Conservation (phyloP, 2,329 filamentous ascomycete species). For the Fusarium citri region DNA sequence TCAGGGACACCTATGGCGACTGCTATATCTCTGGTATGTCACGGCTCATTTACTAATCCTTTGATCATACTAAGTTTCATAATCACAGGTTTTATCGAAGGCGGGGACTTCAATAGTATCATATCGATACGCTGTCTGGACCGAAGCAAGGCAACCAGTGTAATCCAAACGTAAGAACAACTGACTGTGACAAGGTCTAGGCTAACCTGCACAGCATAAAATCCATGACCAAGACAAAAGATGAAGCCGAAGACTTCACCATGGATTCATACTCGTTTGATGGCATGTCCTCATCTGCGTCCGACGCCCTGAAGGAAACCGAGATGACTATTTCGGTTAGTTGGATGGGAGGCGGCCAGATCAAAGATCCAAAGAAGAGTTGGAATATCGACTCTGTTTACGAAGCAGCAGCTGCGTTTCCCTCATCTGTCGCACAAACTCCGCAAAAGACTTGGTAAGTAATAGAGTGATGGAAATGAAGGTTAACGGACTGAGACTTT, state of each 20-base stretch:
- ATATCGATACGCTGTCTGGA: constrained; percentile 11
- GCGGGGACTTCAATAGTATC: constrained; percentile 6
- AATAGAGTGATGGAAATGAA: fast-evolving
- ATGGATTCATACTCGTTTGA: background rate
- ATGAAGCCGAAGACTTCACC: no score
- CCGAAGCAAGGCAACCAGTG: background rate
- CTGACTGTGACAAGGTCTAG: fast-evolving
- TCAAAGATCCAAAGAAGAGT: background rate
- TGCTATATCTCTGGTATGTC: constrained; percentile 1
- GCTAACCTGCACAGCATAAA: background rate
- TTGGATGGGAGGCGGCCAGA: constrained; percentile 9
- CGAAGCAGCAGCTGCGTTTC: background rate
- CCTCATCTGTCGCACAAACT: background rate
- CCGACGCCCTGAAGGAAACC: background rate
- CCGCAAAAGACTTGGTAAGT: constrained; percentile 13
- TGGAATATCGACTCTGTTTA: background rate
- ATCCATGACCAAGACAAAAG: background rate
- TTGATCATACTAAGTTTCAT: background rate
- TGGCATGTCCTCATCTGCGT: background rate
- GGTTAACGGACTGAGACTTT: fast-evolving
- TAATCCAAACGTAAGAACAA: background rate
- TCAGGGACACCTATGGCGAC: constrained; percentile 6
- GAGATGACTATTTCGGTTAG: constrained; percentile 5
- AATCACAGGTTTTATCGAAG: constrained; percentile 11
- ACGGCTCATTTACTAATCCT: fast-evolving